phyloP scores from a whole-genome alignment of 495 filamentous ascomycete species.

The Lentithecium fluviatile region DNA sequence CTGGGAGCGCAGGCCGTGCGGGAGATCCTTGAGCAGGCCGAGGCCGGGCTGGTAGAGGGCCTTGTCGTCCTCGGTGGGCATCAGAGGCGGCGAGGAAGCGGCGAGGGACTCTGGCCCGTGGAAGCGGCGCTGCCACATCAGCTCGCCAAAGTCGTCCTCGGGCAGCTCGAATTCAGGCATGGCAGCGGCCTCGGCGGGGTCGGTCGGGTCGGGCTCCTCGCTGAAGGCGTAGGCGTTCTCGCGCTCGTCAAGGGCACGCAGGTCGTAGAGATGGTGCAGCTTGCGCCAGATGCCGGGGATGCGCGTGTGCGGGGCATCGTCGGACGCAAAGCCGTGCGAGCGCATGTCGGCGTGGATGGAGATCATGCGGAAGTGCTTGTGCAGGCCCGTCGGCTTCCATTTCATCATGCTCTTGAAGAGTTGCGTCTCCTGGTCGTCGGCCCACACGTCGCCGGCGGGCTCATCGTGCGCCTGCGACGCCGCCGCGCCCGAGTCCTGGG shows the following conservation, averaged over 20 bases:
- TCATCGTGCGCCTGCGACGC: conserved; percentile 31
- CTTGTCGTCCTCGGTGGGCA: conserved; percentile 38
- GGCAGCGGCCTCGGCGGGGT: conserved; percentile 62
- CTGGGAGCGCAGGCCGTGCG: conserved; percentile 40
- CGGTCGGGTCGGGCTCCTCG: conserved; percentile 42
- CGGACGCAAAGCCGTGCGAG: conserved; percentile 77
- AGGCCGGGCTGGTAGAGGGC: conserved; percentile 27
- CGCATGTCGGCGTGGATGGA: conserved; percentile 81
- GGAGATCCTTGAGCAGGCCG: conserved; percentile 23
- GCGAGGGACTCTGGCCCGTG: conserved; percentile 44
- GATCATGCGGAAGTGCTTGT: conserved; percentile 96
- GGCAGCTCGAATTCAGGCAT: conserved; percentile 72
- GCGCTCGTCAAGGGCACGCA: conserved; percentile 83
- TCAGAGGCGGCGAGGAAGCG: conserved; percentile 52
- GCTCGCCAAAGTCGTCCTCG: conserved; percentile 68
- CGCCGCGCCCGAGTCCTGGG: conserved; percentile 19
- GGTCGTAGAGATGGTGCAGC: conserved; percentile 77
- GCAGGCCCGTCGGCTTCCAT: conserved; percentile 95
- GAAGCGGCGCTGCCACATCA: conserved; percentile 67
- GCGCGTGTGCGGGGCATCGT: conserved; percentile 67
- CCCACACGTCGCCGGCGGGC: conserved; percentile 74
- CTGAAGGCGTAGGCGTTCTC: conserved; percentile 45
- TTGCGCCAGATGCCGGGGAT: conserved; percentile 92
- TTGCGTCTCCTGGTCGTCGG: conserved; percentile 88
- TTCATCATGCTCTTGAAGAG: conserved; percentile 86